Evolutionary conservation across 192 early-diverging fungal genomes (phyloP).

Genomic region (Phlyctochytrium bullatum): DNA sequence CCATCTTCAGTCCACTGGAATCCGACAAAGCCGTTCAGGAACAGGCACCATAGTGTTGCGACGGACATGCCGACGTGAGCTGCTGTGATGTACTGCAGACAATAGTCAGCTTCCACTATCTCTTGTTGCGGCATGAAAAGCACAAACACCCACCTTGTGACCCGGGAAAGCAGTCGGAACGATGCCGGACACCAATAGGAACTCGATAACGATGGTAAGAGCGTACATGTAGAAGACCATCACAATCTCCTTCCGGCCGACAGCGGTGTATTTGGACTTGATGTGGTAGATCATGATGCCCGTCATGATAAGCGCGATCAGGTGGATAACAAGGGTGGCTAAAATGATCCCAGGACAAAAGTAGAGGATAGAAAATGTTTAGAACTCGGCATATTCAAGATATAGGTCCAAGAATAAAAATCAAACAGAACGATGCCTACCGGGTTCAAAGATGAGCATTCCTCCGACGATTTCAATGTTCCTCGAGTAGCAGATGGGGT

Average conservation of each 20-base stretch:
- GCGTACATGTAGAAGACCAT: slow-evolving; percentile 98
- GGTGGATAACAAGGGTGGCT: slow-evolving; percentile 90
- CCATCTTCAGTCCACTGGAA: slow-evolving; percentile 98
- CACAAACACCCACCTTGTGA: slow-evolving; percentile 57
- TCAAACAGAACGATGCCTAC: slow-evolving; percentile 14
- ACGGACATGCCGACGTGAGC: slow-evolving; percentile 77
- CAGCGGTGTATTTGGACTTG: slow-evolving; percentile 96
- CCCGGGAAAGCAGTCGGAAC: slow-evolving; percentile 77
- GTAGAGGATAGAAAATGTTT: no score
- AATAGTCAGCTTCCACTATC: no score
- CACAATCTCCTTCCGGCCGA: slow-evolving; percentile 98
- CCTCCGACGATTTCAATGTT: slow-evolving; percentile 85
- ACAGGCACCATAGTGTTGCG: slow-evolving; percentile 87
- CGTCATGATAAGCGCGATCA: slow-evolving; percentile 94
- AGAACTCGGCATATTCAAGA: no score
- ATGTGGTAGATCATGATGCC: slow-evolving; percentile 98
- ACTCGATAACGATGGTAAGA: slow-evolving; percentile 78
- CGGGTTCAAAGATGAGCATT: slow-evolving; percentile 85
- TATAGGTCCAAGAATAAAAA: background rate
- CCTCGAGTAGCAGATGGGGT: slow-evolving; percentile 91
- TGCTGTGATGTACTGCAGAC: slow-evolving; percentile 76
- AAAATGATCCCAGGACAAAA: slow-evolving; percentile 3
- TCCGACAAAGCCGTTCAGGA: slow-evolving; percentile 93
- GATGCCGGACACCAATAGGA: slow-evolving; percentile 89
- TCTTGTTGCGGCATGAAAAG: background rate